phyloP scores from a whole-genome alignment of 2,329 filamentous ascomycete species.

The Alternaria panax region DNA sequence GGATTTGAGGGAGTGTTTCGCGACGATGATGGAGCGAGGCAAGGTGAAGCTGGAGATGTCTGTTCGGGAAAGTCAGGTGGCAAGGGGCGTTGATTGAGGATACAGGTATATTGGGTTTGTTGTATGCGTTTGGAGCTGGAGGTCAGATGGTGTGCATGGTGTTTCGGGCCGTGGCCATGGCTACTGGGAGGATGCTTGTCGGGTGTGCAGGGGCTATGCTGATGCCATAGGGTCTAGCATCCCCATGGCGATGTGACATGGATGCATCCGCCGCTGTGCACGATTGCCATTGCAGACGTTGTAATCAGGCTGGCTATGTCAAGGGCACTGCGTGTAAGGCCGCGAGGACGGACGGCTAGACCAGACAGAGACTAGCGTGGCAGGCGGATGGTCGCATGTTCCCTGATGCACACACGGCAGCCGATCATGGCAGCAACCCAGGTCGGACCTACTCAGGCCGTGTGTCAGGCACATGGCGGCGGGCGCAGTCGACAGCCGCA shows the following conservation, averaged over 20 bases:
- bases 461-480: background rate
- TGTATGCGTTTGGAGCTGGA: constrained; percentile 29
- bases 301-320: background rate
- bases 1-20: constrained; percentile 53
- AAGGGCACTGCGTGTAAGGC: background rate
- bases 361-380: background rate
- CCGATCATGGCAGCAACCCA: constrained; percentile 1
- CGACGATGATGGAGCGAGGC: constrained; percentile 25
- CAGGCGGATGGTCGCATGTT: background rate
- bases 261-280: background rate
- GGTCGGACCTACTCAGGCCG: background rate
- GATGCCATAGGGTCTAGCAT: background rate
- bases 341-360: background rate
- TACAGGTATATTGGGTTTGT: constrained; percentile 41
- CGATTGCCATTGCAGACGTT: background rate
- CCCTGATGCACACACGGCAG: constrained; percentile 1
- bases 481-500: background rate
- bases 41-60: constrained; percentile 31
- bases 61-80: constrained; percentile 26
- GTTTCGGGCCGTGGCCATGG: background rate
- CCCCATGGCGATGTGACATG: background rate
- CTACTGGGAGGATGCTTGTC: constrained; percentile 7
- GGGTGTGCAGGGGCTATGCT: constrained; percentile 4
- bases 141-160: background rate
- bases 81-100: constrained; percentile 42